A percentile compares a stretch with the other conserved stretches of the same genome.
Conservation (phyloP, 2,329 filamentous ascomycete genomes). For the Claviceps digitariae region DNA sequence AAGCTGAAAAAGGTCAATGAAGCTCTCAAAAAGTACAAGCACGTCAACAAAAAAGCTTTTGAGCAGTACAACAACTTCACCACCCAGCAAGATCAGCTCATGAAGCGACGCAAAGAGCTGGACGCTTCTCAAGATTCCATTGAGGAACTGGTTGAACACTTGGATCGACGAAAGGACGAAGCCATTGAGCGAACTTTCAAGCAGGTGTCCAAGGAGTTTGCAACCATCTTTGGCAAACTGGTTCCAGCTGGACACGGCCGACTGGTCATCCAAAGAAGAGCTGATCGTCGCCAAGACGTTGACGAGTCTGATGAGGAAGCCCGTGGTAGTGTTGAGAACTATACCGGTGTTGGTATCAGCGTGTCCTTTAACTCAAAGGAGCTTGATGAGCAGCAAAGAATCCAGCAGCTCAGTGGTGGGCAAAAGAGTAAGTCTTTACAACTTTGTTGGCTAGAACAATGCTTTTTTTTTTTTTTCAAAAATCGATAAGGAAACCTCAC, state of each 20-base stretch:
- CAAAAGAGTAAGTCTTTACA: constrained; percentile 80
- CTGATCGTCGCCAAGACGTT: constrained; percentile 51
- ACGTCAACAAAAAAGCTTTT: constrained; percentile 99
- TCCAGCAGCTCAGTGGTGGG: constrained; percentile 91
- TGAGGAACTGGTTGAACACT: constrained; percentile 77
- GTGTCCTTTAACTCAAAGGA: constrained; percentile 98
- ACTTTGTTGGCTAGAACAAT: no score
- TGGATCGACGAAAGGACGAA: constrained; percentile 93
- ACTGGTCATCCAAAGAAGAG: constrained; percentile 82
- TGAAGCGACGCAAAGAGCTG: constrained; percentile 73
- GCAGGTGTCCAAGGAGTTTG: constrained; percentile 88
- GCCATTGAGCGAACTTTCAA: constrained; percentile 98
- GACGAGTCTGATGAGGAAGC: constrained; percentile 56
- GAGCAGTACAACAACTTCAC: constrained; percentile 99
- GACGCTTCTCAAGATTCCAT: constrained; percentile 79
- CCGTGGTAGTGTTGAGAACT: constrained; percentile 73
- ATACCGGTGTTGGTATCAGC: constrained; percentile 88
- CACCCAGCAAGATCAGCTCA: constrained; percentile 74
- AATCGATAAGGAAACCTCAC: not conserved
- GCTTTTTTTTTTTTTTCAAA: not conserved
- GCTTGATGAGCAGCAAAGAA: constrained; percentile 87
- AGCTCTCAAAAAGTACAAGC: constrained; percentile 86
- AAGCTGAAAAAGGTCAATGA: constrained; percentile 86
- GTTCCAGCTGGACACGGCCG: constrained; percentile 87
- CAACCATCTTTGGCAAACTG: constrained; percentile 84